phyloP scores from a whole-genome alignment of 2,329 filamentous ascomycete genomes.

The Coniella vitis region DNA sequence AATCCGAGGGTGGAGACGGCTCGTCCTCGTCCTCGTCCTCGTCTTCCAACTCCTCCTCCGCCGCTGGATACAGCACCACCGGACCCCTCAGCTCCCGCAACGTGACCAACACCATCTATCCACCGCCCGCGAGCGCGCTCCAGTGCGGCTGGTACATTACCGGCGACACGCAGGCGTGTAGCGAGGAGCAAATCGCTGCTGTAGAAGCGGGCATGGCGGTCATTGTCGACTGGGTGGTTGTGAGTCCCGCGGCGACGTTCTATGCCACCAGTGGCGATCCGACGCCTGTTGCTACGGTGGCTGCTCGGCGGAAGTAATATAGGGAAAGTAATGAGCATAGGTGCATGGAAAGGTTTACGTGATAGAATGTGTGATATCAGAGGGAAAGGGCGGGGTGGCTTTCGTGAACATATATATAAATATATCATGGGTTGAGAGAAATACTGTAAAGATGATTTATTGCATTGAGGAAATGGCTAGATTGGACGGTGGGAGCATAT shows the following conservation, averaged over 20 bases:
- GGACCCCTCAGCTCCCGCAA: slow-evolving; percentile 33
- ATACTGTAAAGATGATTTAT: too few relatives aligned
- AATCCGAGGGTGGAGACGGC: too few relatives aligned
- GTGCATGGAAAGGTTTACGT: too few relatives aligned
- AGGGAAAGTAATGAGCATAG: not conserved
- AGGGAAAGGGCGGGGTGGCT: too few relatives aligned
- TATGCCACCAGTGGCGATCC: slow-evolving; percentile 10
- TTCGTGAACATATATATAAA: too few relatives aligned
- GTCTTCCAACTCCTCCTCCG: not conserved
- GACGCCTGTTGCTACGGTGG: not conserved
- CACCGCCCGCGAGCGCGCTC: slow-evolving; percentile 28
- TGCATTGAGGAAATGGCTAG: too few relatives aligned
- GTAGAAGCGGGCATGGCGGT: slow-evolving; percentile 37
- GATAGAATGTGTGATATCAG: too few relatives aligned
- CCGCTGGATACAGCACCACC: slow-evolving; percentile 21
- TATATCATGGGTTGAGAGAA: too few relatives aligned
- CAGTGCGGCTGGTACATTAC: slow-evolving; percentile 38
- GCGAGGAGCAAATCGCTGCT: slow-evolving; percentile 33
- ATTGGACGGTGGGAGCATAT: too few relatives aligned
- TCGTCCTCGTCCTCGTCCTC: not conserved
- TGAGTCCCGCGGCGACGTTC: slow-evolving; percentile 2
- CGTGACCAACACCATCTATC: slow-evolving; percentile 35
- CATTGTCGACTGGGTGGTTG: slow-evolving; percentile 38
- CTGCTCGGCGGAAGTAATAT: not conserved
- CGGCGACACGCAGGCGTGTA: slow-evolving; percentile 29